A percentile compares a stretch with the other conserved stretches of the same genome.
Conservation (phyloP, 2,329 filamentous ascomycete species). For the Incumbomyces delicatus region DNA sequence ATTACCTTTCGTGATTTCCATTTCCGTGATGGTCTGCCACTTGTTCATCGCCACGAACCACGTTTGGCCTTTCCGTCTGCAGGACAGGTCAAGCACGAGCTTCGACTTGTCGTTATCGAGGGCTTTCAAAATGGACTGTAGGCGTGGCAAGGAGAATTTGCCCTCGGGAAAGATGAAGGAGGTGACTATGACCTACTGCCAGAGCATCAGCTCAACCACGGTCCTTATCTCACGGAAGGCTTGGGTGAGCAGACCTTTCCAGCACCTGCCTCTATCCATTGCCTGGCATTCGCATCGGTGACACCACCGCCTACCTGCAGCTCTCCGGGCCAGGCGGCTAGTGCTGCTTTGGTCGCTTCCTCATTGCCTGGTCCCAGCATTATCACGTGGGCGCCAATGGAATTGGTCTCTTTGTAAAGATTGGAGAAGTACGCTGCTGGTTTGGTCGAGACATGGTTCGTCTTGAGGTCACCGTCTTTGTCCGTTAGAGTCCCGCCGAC, state of each 20-base stretch:
- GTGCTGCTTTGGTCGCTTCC: conserved; percentile 64
- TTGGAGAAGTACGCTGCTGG: conserved; percentile 71
- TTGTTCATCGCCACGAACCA: conserved; percentile 99
- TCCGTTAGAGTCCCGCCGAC: conserved; percentile 84
- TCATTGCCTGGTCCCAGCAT: conserved; percentile 89
- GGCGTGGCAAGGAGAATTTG: conserved; percentile 65
- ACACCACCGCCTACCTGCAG: conserved; percentile 94
- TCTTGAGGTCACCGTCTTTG: conserved; percentile 57
- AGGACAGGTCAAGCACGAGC: conserved; percentile 92
- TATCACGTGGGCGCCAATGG: conserved; percentile 83
- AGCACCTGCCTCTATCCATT: conserved; percentile 81
- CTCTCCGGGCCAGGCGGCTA: conserved; percentile 66
- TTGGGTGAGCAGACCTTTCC: conserved; percentile 58
- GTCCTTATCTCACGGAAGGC: background rate
- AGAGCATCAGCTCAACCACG: background rate
- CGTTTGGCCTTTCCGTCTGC: conserved; percentile 60
- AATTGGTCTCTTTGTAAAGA: conserved; percentile 65
- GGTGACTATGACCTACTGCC: conserved; percentile 81
- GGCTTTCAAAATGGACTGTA: conserved; percentile 63
- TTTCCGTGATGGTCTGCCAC: conserved; percentile 96
- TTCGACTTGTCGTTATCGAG: conserved; percentile 66
- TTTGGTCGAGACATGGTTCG: conserved; percentile 82
- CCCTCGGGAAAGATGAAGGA: conserved; percentile 85
- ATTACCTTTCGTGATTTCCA: conserved; percentile 78
- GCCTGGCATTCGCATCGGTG: conserved; percentile 67